These are phyloP conservation scores for Colletotrichum australisinense DNA, from an alignment of 2,329 filamentous ascomycete species.

Conservation along the genomic window DNA sequence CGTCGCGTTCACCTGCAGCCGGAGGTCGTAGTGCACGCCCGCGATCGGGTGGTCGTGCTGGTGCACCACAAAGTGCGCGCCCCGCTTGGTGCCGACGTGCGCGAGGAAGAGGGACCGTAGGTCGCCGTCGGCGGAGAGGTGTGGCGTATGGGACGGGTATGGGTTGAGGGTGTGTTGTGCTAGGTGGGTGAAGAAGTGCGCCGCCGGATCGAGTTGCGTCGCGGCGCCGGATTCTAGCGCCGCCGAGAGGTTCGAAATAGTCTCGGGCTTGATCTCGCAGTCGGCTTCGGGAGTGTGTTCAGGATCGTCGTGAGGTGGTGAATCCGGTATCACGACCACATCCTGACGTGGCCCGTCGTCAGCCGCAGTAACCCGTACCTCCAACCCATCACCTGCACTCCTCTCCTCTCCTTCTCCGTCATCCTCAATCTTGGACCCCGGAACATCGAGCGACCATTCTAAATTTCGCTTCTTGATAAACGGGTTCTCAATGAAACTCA, in stretches of 20 bases:
- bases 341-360: not conserved
- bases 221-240: constrained; percentile 54
- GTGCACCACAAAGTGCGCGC: constrained; percentile 75
- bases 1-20: constrained; percentile 75
- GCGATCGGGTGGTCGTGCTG: constrained; percentile 80
- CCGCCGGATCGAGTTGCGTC: constrained; percentile 51
- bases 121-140: constrained; percentile 44
- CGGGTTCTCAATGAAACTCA: constrained; percentile 54
- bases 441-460: constrained; percentile 51
- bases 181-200: constrained; percentile 51
- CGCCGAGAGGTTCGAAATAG: constrained; percentile 39
- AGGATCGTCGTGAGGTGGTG: not conserved
- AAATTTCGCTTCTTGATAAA: constrained; percentile 60
- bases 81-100: constrained; percentile 44
- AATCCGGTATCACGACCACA: not conserved
- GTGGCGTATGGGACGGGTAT: constrained; percentile 40
- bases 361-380: not conserved
- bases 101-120: constrained; percentile 45
- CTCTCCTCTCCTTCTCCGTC: not conserved
- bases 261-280: too few species aligned
- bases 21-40: constrained; percentile 76
- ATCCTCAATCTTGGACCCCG: not conserved
- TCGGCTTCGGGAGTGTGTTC: not conserved
- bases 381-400: not conserved
- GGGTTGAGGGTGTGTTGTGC: constrained; percentile 39